Conservation (phyloP, 164 flowering plant species). For the Annona cherimola region DNA sequence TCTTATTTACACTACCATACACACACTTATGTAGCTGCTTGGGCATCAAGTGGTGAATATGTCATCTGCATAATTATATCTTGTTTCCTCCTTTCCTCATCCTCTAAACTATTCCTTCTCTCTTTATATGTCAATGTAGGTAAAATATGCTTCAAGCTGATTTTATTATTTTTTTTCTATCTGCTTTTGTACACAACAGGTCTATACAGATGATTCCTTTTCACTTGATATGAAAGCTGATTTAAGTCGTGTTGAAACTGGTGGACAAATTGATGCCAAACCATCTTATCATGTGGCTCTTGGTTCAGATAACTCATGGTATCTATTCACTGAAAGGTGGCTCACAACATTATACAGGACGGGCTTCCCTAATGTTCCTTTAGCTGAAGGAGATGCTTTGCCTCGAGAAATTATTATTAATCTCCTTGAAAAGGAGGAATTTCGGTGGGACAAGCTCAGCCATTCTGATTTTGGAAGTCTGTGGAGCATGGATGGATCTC, state of each 20-base stretch:
- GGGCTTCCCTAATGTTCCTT: conserved; percentile 77
- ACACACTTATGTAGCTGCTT: too few relatives aligned
- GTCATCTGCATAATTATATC: not conserved
- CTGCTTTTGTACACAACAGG: conserved; percentile 21
- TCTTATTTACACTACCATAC: too few relatives aligned
- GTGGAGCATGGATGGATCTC: conserved; percentile 86
- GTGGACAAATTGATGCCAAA: conserved; percentile 18
- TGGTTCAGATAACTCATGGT: conserved; percentile 95
- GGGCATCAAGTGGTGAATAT: too few relatives aligned
- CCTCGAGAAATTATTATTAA: conserved; percentile 68
- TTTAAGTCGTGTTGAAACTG: conserved; percentile 8
- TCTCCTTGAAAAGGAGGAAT: conserved; percentile 62
- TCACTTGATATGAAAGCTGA: conserved; percentile 16
- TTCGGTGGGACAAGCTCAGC: conserved; percentile 72
- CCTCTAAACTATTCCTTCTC: not conserved
- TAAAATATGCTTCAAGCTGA: not conserved
- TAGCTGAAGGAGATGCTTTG: conserved; percentile 68
- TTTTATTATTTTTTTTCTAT: not conserved
- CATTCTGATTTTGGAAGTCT: conserved; percentile 73
- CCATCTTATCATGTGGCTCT: conserved; percentile 81
- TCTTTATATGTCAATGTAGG: not conserved
- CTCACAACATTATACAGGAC: conserved; percentile 63
- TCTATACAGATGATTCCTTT: conserved; percentile 30
- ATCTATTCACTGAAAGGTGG: conserved; percentile 86
- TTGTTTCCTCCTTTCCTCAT: not conserved